Conservation (phyloP, 345 rosid species). For the Syzygium aqueum region DNA sequence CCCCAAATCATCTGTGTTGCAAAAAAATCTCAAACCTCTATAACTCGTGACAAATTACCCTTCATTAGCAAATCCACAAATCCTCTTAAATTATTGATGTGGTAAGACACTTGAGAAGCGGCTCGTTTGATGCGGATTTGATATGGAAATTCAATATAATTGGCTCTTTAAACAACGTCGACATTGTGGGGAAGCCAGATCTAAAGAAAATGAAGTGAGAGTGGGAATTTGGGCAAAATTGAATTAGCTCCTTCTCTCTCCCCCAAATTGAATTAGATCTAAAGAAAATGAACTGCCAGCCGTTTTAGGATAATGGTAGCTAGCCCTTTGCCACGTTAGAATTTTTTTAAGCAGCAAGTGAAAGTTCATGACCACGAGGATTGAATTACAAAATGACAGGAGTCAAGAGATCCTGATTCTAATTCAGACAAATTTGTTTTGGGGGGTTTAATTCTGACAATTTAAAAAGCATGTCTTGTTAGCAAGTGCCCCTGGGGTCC, state of each 20-base stretch:
- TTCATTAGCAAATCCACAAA: too few species aligned
- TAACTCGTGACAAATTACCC: too few species aligned
- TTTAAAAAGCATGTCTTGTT: too few species aligned
- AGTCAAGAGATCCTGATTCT: not conserved
- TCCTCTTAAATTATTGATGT: too few species aligned
- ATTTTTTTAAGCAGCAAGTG: not conserved
- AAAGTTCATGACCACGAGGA: not conserved
- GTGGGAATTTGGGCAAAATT: not conserved
- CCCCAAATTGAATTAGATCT: not conserved
- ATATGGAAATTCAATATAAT: not conserved
- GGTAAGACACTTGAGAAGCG: not conserved
- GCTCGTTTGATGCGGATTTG: not conserved
- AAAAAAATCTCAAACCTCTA: too few species aligned
- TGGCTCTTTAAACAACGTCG: not conserved
- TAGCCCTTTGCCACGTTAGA: too few species aligned
- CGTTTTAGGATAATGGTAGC: too few species aligned
- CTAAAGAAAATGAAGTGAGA: not conserved
- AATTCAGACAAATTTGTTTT: too few species aligned
- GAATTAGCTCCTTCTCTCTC: not conserved
- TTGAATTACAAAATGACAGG: not conserved
- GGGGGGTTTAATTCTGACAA: too few species aligned
- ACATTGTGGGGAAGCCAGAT: not conserved
- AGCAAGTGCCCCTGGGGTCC: too few species aligned
- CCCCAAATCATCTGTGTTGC: too few species aligned
- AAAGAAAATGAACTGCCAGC: too few species aligned